Evolutionary conservation across 176 grass and related monocot species (phyloP).

Genomic region (Avena eriantha): DNA sequence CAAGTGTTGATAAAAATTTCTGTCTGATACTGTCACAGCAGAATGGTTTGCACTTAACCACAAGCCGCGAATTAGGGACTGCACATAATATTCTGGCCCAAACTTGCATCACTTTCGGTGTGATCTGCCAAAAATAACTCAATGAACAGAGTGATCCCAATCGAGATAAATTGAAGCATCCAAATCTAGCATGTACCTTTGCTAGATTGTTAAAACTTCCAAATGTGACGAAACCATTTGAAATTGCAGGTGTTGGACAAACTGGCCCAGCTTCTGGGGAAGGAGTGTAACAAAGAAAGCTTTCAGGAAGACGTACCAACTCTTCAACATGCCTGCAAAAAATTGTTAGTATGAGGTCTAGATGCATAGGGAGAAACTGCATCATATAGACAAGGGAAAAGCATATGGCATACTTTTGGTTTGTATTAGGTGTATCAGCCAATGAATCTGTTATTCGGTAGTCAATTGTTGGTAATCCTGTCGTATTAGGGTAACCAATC

Average conservation of each 20-base stretch:
- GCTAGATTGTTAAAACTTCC: conserved; percentile 99
- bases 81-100: conserved; percentile 93
- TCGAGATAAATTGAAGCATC: conserved; percentile 21
- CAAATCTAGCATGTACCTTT: conserved; percentile 63
- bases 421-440: conserved; percentile 74
- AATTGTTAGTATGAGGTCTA: conserved; percentile 39
- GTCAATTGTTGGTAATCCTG: conserved; percentile 96
- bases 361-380: conserved; percentile 17
- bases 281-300: conserved; percentile 98
- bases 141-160: conserved; percentile 28
- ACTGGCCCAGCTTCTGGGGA: conserved; percentile 97
- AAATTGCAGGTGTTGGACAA: conserved; percentile 80
- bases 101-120: conserved; percentile 90
- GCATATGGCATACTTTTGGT: conserved; percentile 70
- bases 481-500: conserved; percentile 99
- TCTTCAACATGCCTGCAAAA: conserved; percentile 88
- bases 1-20: conserved; percentile 83
- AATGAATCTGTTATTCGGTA: conserved; percentile 92
- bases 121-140: conserved; percentile 67
- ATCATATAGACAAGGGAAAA: not conserved
- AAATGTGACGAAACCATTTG: conserved; percentile 95
- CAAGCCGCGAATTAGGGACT: conserved; percentile 89
- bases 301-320: conserved; percentile 83
- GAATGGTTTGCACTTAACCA: conserved; percentile 98
- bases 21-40: conserved; percentile 91